phyloP scores from a whole-genome alignment of 2,329 filamentous ascomycete genomes.

The Hymenotorrendiella dingleyae region DNA sequence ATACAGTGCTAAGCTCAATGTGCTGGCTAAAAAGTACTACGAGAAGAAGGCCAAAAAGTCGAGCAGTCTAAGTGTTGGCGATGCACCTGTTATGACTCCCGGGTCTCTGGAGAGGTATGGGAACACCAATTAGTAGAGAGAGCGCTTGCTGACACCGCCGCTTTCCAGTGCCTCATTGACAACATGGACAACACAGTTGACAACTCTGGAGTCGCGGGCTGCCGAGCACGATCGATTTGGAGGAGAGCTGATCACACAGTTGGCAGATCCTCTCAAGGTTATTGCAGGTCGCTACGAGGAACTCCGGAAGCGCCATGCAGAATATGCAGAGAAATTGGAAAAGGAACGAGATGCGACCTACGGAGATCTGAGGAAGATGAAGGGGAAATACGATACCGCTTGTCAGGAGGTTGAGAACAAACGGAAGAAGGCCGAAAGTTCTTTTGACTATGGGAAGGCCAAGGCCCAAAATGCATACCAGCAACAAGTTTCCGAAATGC shows the following conservation, averaged over 20 bases:
- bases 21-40: conserved; percentile 90
- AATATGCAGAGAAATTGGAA: conserved; percentile 83
- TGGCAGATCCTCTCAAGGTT: conserved; percentile 81
- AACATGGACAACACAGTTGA: conserved; percentile 93
- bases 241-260: conserved; percentile 67
- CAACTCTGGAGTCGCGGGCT: conserved; percentile 80
- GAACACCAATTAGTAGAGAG: background rate
- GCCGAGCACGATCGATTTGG: conserved; percentile 84
- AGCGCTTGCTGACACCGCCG: conserved; percentile 15
- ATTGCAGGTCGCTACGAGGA: conserved; percentile 77
- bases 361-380: conserved; percentile 79
- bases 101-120: conserved; percentile 81
- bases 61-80: conserved; percentile 82
- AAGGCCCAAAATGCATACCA: conserved; percentile 91
- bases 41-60: conserved; percentile 94
- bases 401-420: conserved; percentile 93
- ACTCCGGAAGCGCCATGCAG: conserved; percentile 80
- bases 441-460: conserved; percentile 78
- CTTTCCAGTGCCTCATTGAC: conserved; percentile 76
- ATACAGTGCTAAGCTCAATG: conserved; percentile 81
- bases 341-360: conserved; percentile 83
- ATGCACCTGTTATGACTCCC: conserved; percentile 86
- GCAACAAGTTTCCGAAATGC: conserved; percentile 90
- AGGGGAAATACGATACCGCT: conserved; percentile 84
- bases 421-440: conserved; percentile 89